phyloP scores from a whole-genome alignment of 179 eudicot genomes.

The Spinacia oleracea region DNA sequence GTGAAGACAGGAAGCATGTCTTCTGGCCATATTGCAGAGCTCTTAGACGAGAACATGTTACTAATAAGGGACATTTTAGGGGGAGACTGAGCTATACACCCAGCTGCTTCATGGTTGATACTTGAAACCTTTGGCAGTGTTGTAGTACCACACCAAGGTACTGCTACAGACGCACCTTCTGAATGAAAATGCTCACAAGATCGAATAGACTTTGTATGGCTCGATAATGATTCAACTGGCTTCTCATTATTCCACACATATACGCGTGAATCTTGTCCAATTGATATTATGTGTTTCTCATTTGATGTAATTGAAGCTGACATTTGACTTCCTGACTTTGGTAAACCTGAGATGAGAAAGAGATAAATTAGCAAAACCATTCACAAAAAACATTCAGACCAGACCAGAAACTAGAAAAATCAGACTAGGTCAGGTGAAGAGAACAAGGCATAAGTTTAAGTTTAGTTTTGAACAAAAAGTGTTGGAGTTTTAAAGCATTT shows the following conservation, averaged over 20 bases:
- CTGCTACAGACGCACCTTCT: constrained; percentile 57
- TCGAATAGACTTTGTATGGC: constrained; percentile 37
- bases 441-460: too few relatives aligned
- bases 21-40: constrained; percentile 69
- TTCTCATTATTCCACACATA: constrained; percentile 70
- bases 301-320: constrained; percentile 62
- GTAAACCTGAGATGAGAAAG: constrained; percentile 42
- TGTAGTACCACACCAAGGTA: constrained; percentile 53
- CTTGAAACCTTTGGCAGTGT: neutral
- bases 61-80: constrained; percentile 39
- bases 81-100: constrained; percentile 27
- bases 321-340: constrained; percentile 68
- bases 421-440: too few relatives aligned
- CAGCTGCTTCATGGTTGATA: constrained; percentile 25
- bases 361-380: too few relatives aligned
- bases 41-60: constrained; percentile 48
- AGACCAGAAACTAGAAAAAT: too few relatives aligned
- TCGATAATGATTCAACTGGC: constrained; percentile 26
- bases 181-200: constrained; percentile 64
- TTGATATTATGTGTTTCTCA: constrained; percentile 60
- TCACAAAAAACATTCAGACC: too few relatives aligned
- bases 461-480: too few relatives aligned
- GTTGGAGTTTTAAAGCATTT: neutral
- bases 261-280: constrained; percentile 66
- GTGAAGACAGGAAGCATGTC: constrained; percentile 52